phyloP scores from a whole-genome alignment of 2,329 filamentous ascomycete genomes.

The Penicillium sp. region DNA sequence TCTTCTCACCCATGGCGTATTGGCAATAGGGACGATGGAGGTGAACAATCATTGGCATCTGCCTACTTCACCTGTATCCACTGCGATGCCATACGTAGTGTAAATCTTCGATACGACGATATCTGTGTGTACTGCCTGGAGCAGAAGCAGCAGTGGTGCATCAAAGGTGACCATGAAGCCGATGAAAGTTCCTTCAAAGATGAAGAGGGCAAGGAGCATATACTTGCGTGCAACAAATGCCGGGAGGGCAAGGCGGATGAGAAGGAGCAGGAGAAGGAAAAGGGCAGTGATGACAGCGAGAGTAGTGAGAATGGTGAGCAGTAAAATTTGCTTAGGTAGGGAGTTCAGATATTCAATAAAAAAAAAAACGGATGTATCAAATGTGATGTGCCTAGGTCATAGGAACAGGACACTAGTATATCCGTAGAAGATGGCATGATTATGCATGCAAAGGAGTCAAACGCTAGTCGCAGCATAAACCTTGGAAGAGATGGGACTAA shows the following conservation, averaged over 20 bases:
- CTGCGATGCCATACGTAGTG: neutral
- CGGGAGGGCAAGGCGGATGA: neutral
- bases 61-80: constrained; percentile 1
- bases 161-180: neutral
- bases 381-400: neutral
- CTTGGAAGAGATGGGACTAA: too few species aligned
- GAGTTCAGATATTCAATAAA: neutral
- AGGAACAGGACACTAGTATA: too few species aligned
- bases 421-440: too few species aligned
- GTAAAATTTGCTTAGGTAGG: neutral
- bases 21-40: neutral
- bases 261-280: neutral
- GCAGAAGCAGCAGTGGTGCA: constrained; percentile 1
- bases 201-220: neutral
- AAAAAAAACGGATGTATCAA: neutral
- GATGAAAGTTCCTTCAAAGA: neutral
- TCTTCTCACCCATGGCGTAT: neutral
- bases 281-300: neutral
- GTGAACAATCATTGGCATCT: neutral
- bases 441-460: too few species aligned
- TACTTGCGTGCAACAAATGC: neutral
- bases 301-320: neutral
- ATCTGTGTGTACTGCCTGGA: constrained; percentile 8
- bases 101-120: neutral
- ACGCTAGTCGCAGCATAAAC: too few species aligned